A percentile compares a stretch with the other conserved stretches of the same genome.
Conservation (phyloP, 306 rosid genomes). For the Castanea mollissima region DNA sequence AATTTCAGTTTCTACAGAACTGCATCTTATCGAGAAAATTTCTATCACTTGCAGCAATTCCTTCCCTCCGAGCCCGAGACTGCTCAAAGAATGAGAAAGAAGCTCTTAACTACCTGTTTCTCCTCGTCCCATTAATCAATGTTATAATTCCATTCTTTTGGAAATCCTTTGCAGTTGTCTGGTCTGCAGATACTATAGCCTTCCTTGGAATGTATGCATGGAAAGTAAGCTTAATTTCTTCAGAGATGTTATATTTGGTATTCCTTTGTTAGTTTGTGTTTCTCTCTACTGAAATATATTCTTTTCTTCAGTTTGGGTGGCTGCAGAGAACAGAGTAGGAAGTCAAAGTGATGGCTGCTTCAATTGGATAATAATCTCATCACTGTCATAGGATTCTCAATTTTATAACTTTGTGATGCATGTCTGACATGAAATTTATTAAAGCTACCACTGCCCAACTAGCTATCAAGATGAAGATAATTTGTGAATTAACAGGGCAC, state of each 20-base stretch:
- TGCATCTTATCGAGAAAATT: slow-evolving; percentile 3
- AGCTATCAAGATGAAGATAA: slow-evolving; percentile 10
- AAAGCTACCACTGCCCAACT: not conserved
- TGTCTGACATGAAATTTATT: slow-evolving; percentile 13
- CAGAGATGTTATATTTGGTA: not conserved
- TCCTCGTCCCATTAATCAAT: slow-evolving; percentile 80
- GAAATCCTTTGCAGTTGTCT: slow-evolving; percentile 95
- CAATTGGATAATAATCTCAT: slow-evolving; percentile 5
- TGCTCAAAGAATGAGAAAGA: slow-evolving; percentile 98
- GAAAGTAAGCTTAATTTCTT: slow-evolving; percentile 55
- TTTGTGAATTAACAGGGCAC: not conserved
- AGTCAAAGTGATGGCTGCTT: slow-evolving; percentile 12
- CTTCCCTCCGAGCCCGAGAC: slow-evolving; percentile 93
- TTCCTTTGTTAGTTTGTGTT: not conserved
- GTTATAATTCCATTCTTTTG: slow-evolving; percentile 82
- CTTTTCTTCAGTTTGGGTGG: slow-evolving; percentile 68
- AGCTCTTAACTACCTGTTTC: slow-evolving; percentile 94
- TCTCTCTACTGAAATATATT: slow-evolving; percentile 16
- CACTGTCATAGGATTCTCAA: not conserved
- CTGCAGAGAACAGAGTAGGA: slow-evolving; percentile 59
- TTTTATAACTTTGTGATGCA: slow-evolving; percentile 2
- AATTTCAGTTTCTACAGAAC: not conserved
- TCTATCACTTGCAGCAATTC: slow-evolving; percentile 65
- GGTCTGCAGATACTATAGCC: slow-evolving; percentile 85
- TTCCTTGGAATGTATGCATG: slow-evolving; percentile 94